Conservation (phyloP, 2,329 filamentous ascomycete genomes). For the Colletotrichum sojae region DNA sequence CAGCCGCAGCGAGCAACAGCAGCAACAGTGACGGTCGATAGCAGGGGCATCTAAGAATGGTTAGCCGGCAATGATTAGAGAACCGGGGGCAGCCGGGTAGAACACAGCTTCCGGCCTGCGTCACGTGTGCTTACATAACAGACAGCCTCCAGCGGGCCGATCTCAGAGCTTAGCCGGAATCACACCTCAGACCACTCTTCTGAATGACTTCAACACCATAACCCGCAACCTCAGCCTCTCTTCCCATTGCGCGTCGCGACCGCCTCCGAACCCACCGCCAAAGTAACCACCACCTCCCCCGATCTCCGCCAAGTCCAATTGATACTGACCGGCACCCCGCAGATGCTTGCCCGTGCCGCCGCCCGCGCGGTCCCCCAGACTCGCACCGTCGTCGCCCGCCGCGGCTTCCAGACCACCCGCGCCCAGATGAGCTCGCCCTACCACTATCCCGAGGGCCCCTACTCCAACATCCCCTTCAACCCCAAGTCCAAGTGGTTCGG, state of each 20-base stretch:
- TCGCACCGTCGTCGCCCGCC: constrained; percentile 82
- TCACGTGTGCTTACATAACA: constrained; percentile 39
- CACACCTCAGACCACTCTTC: constrained; percentile 41
- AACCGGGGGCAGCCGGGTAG: neutral
- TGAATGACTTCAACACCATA: constrained; percentile 39
- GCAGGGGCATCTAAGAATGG: too few relatives aligned
- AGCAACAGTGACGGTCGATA: too few relatives aligned
- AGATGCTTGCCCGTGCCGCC: constrained; percentile 88
- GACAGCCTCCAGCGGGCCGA: neutral
- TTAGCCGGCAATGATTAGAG: neutral
- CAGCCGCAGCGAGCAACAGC: neutral
- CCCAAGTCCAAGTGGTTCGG: constrained; percentile 89
- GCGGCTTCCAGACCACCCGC: constrained; percentile 94
- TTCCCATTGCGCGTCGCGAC: constrained; percentile 37
- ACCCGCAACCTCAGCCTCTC: constrained; percentile 15
- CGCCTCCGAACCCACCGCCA: constrained; percentile 31
- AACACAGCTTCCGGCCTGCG: too few relatives aligned
- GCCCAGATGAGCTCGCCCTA: constrained; percentile 89
- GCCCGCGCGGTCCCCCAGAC: constrained; percentile 72
- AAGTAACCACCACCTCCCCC: constrained; percentile 11
- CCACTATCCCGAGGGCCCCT: constrained; percentile 98
- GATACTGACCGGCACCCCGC: too few relatives aligned
- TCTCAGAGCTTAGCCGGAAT: constrained; percentile 36
- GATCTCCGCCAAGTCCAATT: constrained; percentile 5
- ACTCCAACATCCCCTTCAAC: constrained; percentile 98